Conservation (phyloP, 208 protist genomes). For the Entamoeba dispar region DNA sequence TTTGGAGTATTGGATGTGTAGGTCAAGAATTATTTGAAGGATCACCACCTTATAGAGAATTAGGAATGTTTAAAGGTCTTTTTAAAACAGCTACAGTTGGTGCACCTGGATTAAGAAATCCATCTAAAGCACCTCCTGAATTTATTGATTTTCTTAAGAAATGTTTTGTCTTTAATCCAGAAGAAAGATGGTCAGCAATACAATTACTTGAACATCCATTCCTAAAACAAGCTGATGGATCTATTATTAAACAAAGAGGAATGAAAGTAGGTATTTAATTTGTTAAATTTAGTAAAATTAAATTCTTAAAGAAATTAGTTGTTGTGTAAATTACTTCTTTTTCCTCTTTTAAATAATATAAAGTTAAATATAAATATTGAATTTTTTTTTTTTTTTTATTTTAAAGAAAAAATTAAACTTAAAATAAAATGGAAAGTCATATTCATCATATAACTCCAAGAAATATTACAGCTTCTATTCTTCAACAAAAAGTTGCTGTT, state of each 20-base stretch:
- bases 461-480: neutral
- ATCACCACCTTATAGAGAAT: neutral
- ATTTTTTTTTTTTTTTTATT: no score
- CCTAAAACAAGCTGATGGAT: neutral
- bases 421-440: neutral
- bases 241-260: neutral
- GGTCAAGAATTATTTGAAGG: neutral
- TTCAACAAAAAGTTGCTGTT: neutral
- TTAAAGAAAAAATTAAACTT: neutral
- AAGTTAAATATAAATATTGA: no score
- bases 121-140: neutral
- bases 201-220: neutral
- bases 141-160: neutral
- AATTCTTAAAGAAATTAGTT: no score
- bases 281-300: no score
- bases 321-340: no score
- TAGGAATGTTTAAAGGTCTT: neutral
- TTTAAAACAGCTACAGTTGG: neutral
- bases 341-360: no score
- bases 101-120: neutral
- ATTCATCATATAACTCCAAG: neutral
- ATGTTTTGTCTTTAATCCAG: neutral
- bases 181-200: neutral
- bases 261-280: neutral
- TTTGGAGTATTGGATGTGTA: constrained; percentile 9